Conservation (phyloP, 768 basidiomycete genomes). For the Coprinopsis cinerea region DNA sequence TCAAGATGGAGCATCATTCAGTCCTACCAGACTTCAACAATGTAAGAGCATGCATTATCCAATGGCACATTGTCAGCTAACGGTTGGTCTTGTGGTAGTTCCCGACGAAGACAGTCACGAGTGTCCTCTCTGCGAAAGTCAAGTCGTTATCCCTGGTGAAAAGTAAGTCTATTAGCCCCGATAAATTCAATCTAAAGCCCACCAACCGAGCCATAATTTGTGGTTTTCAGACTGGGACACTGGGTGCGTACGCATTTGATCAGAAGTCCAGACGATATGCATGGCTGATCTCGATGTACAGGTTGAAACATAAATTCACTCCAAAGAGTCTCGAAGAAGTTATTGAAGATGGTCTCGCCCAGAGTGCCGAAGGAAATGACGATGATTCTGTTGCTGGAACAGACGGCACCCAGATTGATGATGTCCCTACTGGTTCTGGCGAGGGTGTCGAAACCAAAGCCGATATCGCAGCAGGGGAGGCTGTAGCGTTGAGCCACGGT, state of each 20-base stretch:
- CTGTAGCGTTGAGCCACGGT: too few species aligned
- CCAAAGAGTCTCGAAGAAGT: not conserved
- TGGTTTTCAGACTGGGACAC: not conserved
- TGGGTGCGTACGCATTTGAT: too few species aligned
- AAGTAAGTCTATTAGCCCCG: not conserved
- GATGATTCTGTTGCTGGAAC: not conserved
- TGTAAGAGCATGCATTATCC: too few species aligned
- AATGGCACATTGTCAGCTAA: too few species aligned
- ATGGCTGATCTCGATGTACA: too few species aligned
- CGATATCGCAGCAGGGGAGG: too few species aligned
- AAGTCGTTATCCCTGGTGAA: not conserved
- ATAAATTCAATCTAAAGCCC: too few species aligned
- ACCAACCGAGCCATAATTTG: not conserved
- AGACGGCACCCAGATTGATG: not conserved
- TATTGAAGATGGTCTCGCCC: conserved; percentile 5
- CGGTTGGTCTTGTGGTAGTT: not conserved
- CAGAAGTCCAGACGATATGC: too few species aligned
- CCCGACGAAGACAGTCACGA: not conserved
- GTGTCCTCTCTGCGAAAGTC: not conserved
- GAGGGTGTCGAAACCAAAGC: too few species aligned
- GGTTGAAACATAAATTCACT: not conserved
- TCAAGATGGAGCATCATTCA: not conserved
- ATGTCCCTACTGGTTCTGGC: not conserved
- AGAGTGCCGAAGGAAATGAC: not conserved
- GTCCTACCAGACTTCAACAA: too few species aligned